phyloP scores from a whole-genome alignment of 2,329 filamentous ascomycete species.

The Ceratocystis alfenasii region DNA sequence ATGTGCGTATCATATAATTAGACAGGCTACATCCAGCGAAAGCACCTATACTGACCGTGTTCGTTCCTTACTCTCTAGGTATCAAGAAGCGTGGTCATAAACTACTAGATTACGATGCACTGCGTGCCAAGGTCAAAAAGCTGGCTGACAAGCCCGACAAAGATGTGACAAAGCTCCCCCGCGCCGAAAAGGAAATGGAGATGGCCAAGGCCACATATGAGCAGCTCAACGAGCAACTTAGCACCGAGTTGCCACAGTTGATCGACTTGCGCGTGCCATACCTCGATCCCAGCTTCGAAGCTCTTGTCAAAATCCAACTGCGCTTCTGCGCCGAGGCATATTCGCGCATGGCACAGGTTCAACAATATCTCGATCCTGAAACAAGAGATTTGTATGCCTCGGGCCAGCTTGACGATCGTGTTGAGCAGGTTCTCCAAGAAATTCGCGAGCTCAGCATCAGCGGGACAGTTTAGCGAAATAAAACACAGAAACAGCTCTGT shows the following conservation, averaged over 20 bases:
- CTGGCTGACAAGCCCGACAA: conserved; percentile 98
- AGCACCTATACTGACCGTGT: neutral
- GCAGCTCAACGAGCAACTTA: conserved; percentile 92
- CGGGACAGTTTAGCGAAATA: conserved; percentile 43
- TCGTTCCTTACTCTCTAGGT: conserved; percentile 36
- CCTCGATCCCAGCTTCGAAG: conserved; percentile 92
- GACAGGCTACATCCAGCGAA: neutral
- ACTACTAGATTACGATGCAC: conserved; percentile 91
- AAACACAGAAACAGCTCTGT: neutral
- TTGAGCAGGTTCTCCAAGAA: conserved; percentile 93
- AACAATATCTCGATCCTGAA: conserved; percentile 93
- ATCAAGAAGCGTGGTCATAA: conserved; percentile 99
- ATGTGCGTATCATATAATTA: conserved; percentile 43
- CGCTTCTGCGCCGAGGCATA: conserved; percentile 97
- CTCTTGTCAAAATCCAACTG: conserved; percentile 95
- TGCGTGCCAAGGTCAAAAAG: conserved; percentile 93
- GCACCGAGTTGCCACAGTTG: conserved; percentile 81
- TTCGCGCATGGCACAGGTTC: conserved; percentile 94
- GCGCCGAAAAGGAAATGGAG: conserved; percentile 90
- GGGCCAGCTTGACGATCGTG: conserved; percentile 77
- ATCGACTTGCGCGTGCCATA: conserved; percentile 96
- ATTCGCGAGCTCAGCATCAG: conserved; percentile 93
- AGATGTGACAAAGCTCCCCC: conserved; percentile 89
- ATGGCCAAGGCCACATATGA: conserved; percentile 91
- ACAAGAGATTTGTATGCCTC: conserved; percentile 93